Evolutionary conservation across 345 rosid species (phyloP).

Genomic region (Erodium maritimum): DNA sequence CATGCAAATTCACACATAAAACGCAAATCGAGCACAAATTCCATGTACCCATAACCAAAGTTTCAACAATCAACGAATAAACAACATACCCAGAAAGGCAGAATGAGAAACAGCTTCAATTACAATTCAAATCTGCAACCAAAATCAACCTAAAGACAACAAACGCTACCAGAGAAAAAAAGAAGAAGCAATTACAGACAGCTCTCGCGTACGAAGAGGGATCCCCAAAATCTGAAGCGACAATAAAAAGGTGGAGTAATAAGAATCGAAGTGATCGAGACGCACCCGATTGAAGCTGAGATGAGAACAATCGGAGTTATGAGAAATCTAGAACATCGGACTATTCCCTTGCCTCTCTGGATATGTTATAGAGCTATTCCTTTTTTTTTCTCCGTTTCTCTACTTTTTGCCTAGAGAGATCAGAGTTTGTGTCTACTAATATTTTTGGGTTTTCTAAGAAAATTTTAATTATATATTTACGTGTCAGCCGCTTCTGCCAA

Average conservation of each 20-base stretch:
- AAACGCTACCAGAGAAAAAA: neutral
- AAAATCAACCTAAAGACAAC: constrained; percentile 3
- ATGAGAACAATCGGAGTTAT: constrained; percentile 21
- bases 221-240: constrained; percentile 9
- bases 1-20: constrained; percentile 9
- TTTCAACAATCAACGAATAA: constrained; percentile 12
- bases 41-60: constrained; percentile 3
- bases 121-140: constrained; percentile 7
- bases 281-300: constrained; percentile 23
- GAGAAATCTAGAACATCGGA: constrained; percentile 15
- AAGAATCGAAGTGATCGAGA: constrained; percentile 14
- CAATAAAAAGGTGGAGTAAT: constrained; percentile 7
- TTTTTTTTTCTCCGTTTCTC: neutral
- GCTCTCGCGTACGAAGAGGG: constrained; percentile 4
- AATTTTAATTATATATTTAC: neutral
- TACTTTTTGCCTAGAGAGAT: neutral
- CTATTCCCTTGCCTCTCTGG: too few species aligned
- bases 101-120: constrained; percentile 1
- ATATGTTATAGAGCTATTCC: constrained; percentile 3
- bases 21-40: constrained; percentile 12
- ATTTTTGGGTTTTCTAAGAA: too few species aligned
- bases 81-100: constrained; percentile 13
- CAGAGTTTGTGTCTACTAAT: too few species aligned
- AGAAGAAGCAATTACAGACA: neutral
- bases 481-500: constrained; percentile 3